Base-by-base conservation (phyloP, 805 yeast genomes). In the Candida schatavii region DNA sequence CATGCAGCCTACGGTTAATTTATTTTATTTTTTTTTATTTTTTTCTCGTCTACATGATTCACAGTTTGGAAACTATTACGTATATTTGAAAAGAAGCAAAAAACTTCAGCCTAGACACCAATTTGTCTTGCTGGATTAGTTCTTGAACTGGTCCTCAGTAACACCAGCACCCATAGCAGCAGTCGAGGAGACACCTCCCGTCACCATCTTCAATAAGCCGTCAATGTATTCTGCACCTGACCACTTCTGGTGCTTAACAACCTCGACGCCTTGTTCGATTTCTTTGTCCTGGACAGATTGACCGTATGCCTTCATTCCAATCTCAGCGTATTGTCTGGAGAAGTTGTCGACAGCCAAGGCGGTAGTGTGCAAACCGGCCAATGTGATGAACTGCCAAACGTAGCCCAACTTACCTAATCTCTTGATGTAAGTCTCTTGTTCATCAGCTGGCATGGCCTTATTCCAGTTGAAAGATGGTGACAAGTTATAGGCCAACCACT, bases 91-190 rank as follows among this genome's bases (percentile, higher is more conserved):
- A n/a, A n/a, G n/a, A n/a, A n/a, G n/a, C n/a, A n/a, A n/a, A n/a
- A n/a, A n/a, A n/a, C n/a, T n/a, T n/a, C n/a, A n/a, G n/a, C n/a
- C n/a, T n/a, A n/a, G n/a, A n/a, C n/a, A n/a, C n/a, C n/a, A n/a
- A n/a, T n/a, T n/a, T n/a, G n/a, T n/a, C n/a, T n/a, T n/a, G n/a
- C n/a, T n/a, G n/a, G n/a, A 20, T 17, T 23, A 31, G 35, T 60
- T 65, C 56, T 85, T 86, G 74, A 91, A 91, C 70, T 91, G 98
- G 53, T 86, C 95, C 72, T 91, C 98, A 42, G 98, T 91, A 52
- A 91, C 97, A 74, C 98, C 98, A 47, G 84, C 84, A 60, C 97
- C 97, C 97, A 91, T 91, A 37, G 98, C 97, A 51, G 97, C 96
- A 37, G 98, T 91, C 15, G 95, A 84, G 39, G 90, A 77, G 44